phyloP scores from a whole-genome alignment of 1,284 basidiomycete genomes.

The Heterobasidion parviporum region DNA sequence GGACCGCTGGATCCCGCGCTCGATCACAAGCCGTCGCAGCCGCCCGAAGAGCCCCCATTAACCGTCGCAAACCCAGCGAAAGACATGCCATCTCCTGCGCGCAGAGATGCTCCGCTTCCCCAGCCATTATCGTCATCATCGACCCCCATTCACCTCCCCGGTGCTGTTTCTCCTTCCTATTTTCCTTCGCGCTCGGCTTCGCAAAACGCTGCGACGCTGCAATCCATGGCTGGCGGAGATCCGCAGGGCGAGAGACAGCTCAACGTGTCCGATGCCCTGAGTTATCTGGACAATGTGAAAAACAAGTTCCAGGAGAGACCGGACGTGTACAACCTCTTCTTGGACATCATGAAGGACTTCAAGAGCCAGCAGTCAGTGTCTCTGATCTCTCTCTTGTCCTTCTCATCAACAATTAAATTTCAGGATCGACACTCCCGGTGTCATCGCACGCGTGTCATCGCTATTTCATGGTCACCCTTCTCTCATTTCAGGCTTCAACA shows the following conservation, averaged over 20 bases:
- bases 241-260: conserved; percentile 38
- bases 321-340: conserved; percentile 89
- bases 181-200: background rate
- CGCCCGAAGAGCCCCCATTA: background rate
- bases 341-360: conserved; percentile 99
- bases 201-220: background rate
- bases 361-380: conserved; percentile 76
- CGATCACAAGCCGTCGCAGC: background rate
- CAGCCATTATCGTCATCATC: background rate
- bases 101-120: no score
- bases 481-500: conserved; percentile 97
- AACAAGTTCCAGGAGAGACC: conserved; percentile 80
- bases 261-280: conserved; percentile 86
- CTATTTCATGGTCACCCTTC: conserved; percentile 88
- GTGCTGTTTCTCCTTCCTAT: background rate
- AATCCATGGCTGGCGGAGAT: conserved; percentile 1
- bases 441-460: conserved; percentile 90
- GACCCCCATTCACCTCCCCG: background rate
- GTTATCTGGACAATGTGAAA: conserved; percentile 92
- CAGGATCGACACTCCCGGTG: conserved; percentile 95
- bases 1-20: background rate
- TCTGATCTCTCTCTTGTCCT: conserved; percentile 5
- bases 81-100: background rate
- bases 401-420: background rate
- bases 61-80: background rate